Percentiles rank a stretch among this genome's conserved stretches.
These are phyloP conservation scores for Trichomonas tenax DNA, from an alignment of 208 protist genomes.

Conservation along the genomic window DNA sequence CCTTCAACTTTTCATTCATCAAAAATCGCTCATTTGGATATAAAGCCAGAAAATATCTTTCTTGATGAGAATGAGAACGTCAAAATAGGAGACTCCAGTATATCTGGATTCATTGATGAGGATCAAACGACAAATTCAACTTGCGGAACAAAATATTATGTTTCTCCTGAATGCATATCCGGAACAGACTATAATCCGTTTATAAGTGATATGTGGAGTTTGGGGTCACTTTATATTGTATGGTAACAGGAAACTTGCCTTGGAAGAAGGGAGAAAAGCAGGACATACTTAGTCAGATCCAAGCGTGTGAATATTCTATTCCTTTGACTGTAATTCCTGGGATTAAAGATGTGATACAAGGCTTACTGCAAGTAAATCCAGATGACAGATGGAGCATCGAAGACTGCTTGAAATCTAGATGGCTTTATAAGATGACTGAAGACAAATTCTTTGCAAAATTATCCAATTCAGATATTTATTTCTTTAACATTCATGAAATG, in stretches of 20 bases:
- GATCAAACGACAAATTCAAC: background rate
- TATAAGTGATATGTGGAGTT: background rate
- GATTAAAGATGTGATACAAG: background rate
- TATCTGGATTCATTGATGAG: background rate
- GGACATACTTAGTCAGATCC: background rate
- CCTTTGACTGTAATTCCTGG: background rate
- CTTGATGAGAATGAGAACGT: background rate
- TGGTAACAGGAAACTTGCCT: background rate
- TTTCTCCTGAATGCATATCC: background rate
- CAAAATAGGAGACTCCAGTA: background rate
- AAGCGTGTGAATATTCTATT: background rate
- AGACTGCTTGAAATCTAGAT: background rate
- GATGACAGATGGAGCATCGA: background rate
- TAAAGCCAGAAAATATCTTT: slow-evolving; percentile 12
- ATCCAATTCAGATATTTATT: no score
- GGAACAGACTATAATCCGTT: background rate
- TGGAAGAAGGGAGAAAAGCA: background rate
- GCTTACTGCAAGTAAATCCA: background rate
- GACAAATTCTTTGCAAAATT: no score
- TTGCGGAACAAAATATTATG: background rate
- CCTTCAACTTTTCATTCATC: background rate
- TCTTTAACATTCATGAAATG: no score
- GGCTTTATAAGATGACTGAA: no score
- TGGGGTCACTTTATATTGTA: background rate
- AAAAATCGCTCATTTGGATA: background rate